Base-by-base conservation (phyloP, 495 filamentous ascomycete species). In the Daldinia concentrica region DNA sequence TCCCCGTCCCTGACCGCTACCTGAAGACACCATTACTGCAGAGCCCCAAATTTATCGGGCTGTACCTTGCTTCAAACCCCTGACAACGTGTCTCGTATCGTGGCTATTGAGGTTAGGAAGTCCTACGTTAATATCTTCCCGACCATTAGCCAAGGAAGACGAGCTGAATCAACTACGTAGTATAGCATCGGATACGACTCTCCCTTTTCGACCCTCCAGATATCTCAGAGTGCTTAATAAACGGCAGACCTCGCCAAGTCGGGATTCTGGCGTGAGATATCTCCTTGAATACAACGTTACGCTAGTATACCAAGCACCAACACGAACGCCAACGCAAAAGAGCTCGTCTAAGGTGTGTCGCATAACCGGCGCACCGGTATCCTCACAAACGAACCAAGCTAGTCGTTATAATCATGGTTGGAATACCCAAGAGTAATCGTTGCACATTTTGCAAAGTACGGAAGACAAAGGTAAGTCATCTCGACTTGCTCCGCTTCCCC, bases 401-500 rank as follows among this genome's bases (percentile, higher is more conserved):
- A 37, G 51, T 55, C 19, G 32, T 26, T 22, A 36, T 22, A 19
- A 66, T 8, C 62, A 78, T 76, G 76, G 76, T 78, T 26, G 73
- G 73, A 17, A 73, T 76, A 32, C 76, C 74, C 7, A 77, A 76
- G 68, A 77, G 75, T 41, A 76, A 74, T 27, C 73, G 75, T 22
- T 76, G 75, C 60, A 74, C 68, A 0, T 77, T 77, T 32, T 77
- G 75, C 65, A 77, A 74, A 32, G 29, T 71, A 32, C 70, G 75
- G 17, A 76, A 74, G 60, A 76, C 76, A 17, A 78, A 78, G 61
- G 74, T 62, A 55, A 68, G 71, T 50, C n/a, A 7, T 22, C 37
- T 0, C 5, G 12, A 29, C 17, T 39, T 29, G 36, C 1, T 11
- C 8, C 14, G 12, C 37, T 34, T 34, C 64, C 59, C 30, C 52